These are phyloP conservation scores for Erigeron philadelphicus DNA, from an alignment of 140 eudicot species.

Conservation along the genomic window DNA sequence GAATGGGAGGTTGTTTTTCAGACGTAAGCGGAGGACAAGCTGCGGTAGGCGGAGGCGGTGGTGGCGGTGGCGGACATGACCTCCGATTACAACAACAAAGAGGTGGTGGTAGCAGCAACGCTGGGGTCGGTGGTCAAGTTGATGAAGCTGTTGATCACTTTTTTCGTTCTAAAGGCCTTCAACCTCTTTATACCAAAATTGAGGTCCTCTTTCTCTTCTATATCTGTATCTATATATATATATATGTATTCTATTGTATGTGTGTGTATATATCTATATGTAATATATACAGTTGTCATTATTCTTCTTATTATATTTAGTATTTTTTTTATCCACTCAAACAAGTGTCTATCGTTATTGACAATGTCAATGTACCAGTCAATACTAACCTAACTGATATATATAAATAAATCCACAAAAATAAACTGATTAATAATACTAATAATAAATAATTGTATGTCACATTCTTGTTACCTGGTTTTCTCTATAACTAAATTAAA, in stretches of 20 bases:
- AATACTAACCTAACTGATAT: too few relatives aligned
- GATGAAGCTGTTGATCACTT: slow-evolving; percentile 73
- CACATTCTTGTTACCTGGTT: neutral
- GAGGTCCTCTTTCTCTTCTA: slow-evolving; percentile 44
- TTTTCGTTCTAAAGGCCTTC: slow-evolving; percentile 48
- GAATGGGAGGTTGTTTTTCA: slow-evolving; percentile 76
- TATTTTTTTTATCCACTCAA: too few relatives aligned
- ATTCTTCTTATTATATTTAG: too few relatives aligned
- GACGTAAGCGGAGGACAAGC: slow-evolving; percentile 70
- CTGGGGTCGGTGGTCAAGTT: slow-evolving; percentile 21
- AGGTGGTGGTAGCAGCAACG: slow-evolving; percentile 21
- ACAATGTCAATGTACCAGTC: too few relatives aligned
- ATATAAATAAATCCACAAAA: too few relatives aligned
- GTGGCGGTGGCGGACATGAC: neutral
- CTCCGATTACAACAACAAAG: slow-evolving; percentile 21
- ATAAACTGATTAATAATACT: too few relatives aligned
- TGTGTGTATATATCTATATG: neutral
- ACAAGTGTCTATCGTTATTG: too few relatives aligned
- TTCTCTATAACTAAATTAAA: too few relatives aligned
- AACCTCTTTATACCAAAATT: slow-evolving; percentile 56
- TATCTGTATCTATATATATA: neutral
- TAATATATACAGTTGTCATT: too few relatives aligned
- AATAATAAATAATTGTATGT: neutral
- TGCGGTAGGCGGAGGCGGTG: slow-evolving; percentile 53
- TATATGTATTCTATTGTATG: neutral